A percentile compares a stretch with the other conserved stretches of the same genome.
phyloP scores from a whole-genome alignment of 495 filamentous ascomycete genomes.

The Penicillium manginii region DNA sequence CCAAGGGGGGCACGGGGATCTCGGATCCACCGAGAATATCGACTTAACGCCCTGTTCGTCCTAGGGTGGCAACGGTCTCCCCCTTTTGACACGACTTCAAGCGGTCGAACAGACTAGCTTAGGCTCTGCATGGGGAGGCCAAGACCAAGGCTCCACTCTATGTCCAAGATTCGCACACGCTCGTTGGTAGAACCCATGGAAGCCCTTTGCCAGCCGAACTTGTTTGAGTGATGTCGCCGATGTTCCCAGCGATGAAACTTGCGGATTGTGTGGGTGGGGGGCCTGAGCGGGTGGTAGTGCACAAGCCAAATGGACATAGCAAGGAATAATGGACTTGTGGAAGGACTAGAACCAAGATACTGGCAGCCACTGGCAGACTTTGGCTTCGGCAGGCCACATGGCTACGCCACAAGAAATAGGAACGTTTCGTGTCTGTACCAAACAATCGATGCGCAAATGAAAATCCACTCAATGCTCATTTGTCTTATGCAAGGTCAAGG shows the following conservation, averaged over 20 bases:
- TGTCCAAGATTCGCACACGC: not conserved
- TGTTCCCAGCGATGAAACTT: conserved; percentile 2
- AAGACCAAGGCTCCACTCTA: conserved; percentile 11
- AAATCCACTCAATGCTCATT: not conserved
- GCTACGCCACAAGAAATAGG: not conserved
- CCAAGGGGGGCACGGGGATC: conserved; percentile 3
- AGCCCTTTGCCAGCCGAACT: conserved; percentile 7
- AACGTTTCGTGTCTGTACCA: not conserved
- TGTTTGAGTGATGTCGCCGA: conserved; percentile 19
- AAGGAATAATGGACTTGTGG: not conserved
- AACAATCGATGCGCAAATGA: conserved; percentile 3
- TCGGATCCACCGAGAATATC: not conserved
- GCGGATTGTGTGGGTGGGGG: not conserved
- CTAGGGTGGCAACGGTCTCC: conserved; percentile 9
- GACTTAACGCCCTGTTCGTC: conserved; percentile 9
- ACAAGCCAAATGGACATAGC: not conserved
- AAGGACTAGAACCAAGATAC: not conserved
- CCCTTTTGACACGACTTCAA: conserved; percentile 5
- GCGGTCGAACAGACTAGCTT: conserved; percentile 14
- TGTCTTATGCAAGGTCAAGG: not conserved
- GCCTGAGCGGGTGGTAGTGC: conserved; percentile 9
- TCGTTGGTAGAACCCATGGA: conserved; percentile 11
- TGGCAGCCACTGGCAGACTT: no score
- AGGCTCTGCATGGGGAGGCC: conserved; percentile 10
- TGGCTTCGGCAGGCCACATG: not conserved